phyloP scores from a whole-genome alignment of 23 red algal species.

The Pyropia haitanensis region DNA sequence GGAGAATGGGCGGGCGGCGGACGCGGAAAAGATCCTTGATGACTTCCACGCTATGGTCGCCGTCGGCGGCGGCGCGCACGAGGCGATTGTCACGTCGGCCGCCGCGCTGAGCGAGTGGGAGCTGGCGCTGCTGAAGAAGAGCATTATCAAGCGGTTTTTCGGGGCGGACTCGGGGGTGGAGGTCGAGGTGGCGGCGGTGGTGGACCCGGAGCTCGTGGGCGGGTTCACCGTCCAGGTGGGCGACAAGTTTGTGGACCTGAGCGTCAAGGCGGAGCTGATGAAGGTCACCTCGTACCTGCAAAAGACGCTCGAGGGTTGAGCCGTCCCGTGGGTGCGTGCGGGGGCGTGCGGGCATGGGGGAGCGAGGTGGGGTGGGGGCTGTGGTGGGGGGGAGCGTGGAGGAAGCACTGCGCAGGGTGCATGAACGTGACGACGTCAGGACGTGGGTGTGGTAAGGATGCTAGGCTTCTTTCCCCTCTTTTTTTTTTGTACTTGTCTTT shows the following conservation, averaged over 20 bases:
- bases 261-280: conserved; percentile 61
- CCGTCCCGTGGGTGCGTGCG: too few relatives aligned
- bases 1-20: conserved; percentile 65
- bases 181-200: conserved; percentile 51
- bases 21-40: conserved; percentile 31
- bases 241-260: conserved; percentile 88
- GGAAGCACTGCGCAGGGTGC: not conserved
- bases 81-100: conserved; percentile 55
- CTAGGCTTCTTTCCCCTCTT: not conserved
- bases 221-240: conserved; percentile 84
- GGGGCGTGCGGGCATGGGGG: too few relatives aligned
- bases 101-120: conserved; percentile 77
- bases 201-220: conserved; percentile 67
- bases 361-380: conserved; percentile 4
- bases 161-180: conserved; percentile 50
- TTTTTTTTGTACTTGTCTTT: not conserved
- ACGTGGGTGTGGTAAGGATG: too few relatives aligned
- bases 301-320: too few relatives aligned
- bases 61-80: conserved; percentile 32
- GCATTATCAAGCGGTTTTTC: conserved; percentile 67
- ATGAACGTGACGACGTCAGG: too few relatives aligned
- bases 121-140: conserved; percentile 63
- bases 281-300: conserved; percentile 9
- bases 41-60: conserved; percentile 52
- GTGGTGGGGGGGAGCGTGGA: not conserved